phyloP scores from a whole-genome alignment of 129 eudicot species.

The Centaurea solstitialis region DNA sequence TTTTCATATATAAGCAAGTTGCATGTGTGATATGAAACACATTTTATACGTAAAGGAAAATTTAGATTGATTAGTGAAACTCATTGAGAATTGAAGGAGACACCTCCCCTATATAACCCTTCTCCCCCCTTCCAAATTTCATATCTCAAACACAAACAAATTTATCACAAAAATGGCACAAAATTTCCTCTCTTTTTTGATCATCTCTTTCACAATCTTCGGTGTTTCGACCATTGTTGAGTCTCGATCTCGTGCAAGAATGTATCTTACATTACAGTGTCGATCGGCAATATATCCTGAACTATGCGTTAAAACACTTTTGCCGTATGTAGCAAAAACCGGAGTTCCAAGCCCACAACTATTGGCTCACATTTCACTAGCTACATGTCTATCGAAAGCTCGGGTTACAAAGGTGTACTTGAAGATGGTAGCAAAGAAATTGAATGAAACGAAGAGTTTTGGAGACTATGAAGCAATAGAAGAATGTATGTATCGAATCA shows the following conservation, averaged over 20 bases:
- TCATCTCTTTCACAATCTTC: conserved; percentile 33
- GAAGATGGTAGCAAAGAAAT: conserved; percentile 32
- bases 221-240: conserved; percentile 22
- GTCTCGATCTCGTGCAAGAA: conserved; percentile 50
- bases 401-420: conserved; percentile 42
- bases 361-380: conserved; percentile 55
- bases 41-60: not conserved
- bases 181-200: conserved; percentile 3
- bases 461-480: conserved; percentile 37
- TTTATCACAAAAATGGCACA: conserved; percentile 32
- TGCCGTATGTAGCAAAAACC: conserved; percentile 21
- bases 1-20: not conserved
- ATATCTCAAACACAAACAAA: conserved; percentile 4
- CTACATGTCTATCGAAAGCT: conserved; percentile 45
- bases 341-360: conserved; percentile 34
- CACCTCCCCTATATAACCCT: conserved; percentile 28
- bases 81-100: not conserved
- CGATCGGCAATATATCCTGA: conserved; percentile 46
- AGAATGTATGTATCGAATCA: conserved; percentile 51
- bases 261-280: conserved; percentile 49
- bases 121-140: not conserved
- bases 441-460: conserved; percentile 20
- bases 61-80: not conserved
- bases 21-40: not conserved
- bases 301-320: conserved; percentile 47